Evolutionary conservation across 768 basidiomycete genomes (phyloP), one percentile per base, ranked within the genome.

Genomic region (Trametopsis cervina): DNA sequence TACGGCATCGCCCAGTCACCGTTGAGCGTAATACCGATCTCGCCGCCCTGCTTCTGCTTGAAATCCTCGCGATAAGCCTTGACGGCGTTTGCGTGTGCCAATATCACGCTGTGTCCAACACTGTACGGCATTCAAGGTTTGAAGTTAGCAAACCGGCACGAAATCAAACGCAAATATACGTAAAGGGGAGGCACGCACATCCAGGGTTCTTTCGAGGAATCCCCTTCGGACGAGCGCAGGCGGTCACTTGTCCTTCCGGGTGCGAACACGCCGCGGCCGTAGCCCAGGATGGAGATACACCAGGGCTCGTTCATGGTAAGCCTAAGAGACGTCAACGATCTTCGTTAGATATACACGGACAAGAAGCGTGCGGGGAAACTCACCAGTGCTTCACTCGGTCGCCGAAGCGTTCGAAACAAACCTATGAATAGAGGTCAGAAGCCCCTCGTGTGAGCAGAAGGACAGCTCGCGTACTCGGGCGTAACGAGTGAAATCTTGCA

Each of bases 1-100:
- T 79, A 88, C 9, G 87, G 85, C 64, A 83, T 78, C 27, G 76
- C 72, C 83, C 81, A 86, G 62, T 86, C 83, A 15, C 86, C 83
- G 56, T 87, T 88, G 42, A 88, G 68, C 0, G 86, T 88, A 58
- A 89, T 86, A n/a, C 85, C 85, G 55, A 89, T 84, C 54, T 73
- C 66, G 26, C 85, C 88, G 12, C 74, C 70, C 61, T 87, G 84
- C 1, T 49, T 63, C 4, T 71, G 54, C 66, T 85, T 81, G 73
- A 79, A 89, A 45, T 81, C 64, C 24, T 80, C 74, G 35, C 82
- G 78, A 60, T 87, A 89, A 11, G 79, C 55, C 59, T 85, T 79
- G 40, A 77, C 77, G 21, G 80, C 81, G 51, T 74, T 59, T 0
- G 84, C 86, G 54, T 89, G 88, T 1, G 86, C 70, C 21, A 87